Conservation (phyloP, 148 eudicot genomes). For the Mesembryanthemum crystallinum region DNA sequence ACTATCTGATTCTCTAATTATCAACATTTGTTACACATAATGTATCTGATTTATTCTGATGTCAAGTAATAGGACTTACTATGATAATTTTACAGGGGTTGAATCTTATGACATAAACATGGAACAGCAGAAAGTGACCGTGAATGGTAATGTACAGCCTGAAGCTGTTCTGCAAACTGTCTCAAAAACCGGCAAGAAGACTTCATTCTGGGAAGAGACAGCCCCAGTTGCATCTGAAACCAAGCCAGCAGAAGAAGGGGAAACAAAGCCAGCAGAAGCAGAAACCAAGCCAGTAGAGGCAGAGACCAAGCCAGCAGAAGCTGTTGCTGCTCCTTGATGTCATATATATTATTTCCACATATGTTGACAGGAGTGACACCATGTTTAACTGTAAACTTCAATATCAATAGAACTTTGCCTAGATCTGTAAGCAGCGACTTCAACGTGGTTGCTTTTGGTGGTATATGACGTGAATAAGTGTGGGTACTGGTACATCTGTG, state of each 20-base stretch:
- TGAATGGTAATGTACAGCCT: slow-evolving; percentile 78
- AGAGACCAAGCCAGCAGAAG: slow-evolving; percentile 8
- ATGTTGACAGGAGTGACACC: background rate
- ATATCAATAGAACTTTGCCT: background rate
- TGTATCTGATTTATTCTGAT: background rate
- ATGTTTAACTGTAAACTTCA: slow-evolving; percentile 3
- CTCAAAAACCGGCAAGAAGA: slow-evolving; percentile 82
- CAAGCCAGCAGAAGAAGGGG: slow-evolving; percentile 6
- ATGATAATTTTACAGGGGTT: slow-evolving; percentile 45
- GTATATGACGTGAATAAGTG: slow-evolving; percentile 1
- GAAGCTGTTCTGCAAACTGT: slow-evolving; percentile 80
- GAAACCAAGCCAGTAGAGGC: slow-evolving; percentile 12
- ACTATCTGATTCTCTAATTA: background rate
- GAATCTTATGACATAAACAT: slow-evolving; percentile 68
- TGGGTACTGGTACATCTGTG: background rate
- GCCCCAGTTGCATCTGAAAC: slow-evolving; percentile 30
- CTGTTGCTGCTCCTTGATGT: slow-evolving; percentile 17
- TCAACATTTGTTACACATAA: background rate
- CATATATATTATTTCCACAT: background rate
- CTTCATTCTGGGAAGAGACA: slow-evolving; percentile 63
- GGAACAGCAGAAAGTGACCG: slow-evolving; percentile 81
- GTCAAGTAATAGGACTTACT: background rate
- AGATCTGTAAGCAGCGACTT: background rate
- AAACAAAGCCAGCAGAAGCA: slow-evolving; percentile 12
- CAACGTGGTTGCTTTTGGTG: background rate